phyloP scores from a whole-genome alignment of 768 basidiomycete species.

The Mycena belliarum region DNA sequence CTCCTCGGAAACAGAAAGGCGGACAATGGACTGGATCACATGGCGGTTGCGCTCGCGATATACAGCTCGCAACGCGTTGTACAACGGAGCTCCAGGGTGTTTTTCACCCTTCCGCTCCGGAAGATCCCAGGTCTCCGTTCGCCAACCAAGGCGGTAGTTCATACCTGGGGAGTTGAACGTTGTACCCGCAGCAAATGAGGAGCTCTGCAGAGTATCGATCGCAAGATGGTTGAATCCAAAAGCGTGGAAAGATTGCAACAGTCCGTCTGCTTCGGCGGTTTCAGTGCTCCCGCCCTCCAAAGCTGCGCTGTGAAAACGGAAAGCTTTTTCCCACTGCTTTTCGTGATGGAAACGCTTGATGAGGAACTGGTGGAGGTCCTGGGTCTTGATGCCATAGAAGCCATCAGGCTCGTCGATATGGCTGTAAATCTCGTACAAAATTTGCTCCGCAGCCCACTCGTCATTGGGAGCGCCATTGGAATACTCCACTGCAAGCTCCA shows the following conservation, averaged over 20 bases:
- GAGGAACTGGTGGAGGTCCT: constrained; percentile 77
- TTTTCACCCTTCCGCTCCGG: constrained; percentile 56
- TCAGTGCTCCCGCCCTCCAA: constrained; percentile 60
- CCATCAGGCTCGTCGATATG: constrained; percentile 98
- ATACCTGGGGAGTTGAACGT: constrained; percentile 43
- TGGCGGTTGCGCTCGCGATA: constrained; percentile 70
- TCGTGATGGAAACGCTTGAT: constrained; percentile 91
- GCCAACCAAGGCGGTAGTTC: constrained; percentile 86
- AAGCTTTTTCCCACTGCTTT: constrained; percentile 88
- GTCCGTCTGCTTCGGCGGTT: constrained; percentile 53
- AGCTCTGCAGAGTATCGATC: constrained; percentile 57
- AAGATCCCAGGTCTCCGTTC: constrained; percentile 94
- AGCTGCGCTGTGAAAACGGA: constrained; percentile 85
- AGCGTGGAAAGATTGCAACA: constrained; percentile 80
- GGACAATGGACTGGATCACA: constrained; percentile 49
- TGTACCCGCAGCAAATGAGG: constrained; percentile 33
- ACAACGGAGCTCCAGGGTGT: constrained; percentile 62
- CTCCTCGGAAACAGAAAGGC: constrained; percentile 55
- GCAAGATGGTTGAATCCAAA: constrained; percentile 94
- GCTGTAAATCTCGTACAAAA: constrained; percentile 90
- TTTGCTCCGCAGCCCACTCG: constrained; percentile 52
- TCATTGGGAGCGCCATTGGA: constrained; percentile 20
- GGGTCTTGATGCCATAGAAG: constrained; percentile 89
- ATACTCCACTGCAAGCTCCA: constrained; percentile 75
- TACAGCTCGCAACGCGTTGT: constrained; percentile 77